phyloP scores from a whole-genome alignment of 208 protist genomes.

The Trichomonas vaginalis region DNA sequence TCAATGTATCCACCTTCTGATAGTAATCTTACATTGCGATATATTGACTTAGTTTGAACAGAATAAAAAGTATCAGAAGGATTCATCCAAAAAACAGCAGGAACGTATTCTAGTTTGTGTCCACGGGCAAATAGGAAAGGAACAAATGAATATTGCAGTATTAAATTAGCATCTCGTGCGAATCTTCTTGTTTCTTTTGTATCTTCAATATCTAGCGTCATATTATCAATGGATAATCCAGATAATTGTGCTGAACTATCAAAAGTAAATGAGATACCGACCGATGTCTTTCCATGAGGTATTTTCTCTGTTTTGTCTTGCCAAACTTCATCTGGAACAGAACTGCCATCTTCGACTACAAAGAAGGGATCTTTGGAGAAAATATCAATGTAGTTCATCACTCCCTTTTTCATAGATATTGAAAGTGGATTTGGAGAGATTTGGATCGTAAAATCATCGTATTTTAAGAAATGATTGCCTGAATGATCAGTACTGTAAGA shows the following conservation, averaged over 20 bases:
- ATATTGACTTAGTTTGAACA: background rate
- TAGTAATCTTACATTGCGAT: conserved; percentile 56
- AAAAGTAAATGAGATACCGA: background rate
- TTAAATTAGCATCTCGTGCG: background rate
- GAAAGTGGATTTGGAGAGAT: background rate
- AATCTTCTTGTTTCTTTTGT: background rate
- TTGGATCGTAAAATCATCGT: background rate
- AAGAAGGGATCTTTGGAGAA: background rate
- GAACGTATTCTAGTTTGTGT: background rate
- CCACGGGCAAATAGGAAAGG: background rate
- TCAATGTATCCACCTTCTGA: conserved; percentile 73
- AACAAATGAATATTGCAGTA: background rate
- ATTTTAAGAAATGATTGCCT: background rate
- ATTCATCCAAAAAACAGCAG: conserved; percentile 7
- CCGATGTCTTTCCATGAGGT: background rate
- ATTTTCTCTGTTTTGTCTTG: background rate
- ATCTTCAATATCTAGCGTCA: background rate
- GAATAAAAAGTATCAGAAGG: background rate
- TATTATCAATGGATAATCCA: background rate
- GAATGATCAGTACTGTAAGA: too few relatives aligned
- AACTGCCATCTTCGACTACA: background rate
- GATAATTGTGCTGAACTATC: background rate
- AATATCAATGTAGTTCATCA: background rate
- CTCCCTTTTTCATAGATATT: background rate
- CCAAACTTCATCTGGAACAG: background rate